Evolutionary conservation across 768 basidiomycete species (phyloP).

Genomic region (Postia placenta): DNA sequence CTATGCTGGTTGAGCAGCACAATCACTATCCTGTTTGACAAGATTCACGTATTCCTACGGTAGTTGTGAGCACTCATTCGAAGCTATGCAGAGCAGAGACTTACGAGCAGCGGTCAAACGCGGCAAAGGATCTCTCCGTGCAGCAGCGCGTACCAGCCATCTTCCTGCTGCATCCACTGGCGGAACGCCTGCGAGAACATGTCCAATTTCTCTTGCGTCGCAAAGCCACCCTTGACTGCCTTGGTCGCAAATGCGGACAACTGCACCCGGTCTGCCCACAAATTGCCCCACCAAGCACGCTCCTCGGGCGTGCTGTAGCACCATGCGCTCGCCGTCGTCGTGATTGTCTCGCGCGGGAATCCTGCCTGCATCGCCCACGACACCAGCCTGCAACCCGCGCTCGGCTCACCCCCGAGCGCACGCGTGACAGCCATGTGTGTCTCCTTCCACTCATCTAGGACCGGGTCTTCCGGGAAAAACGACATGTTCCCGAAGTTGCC

Average conservation of each 20-base stretch:
- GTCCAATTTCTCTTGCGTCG: constrained; percentile 9
- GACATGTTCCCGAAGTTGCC: constrained; percentile 28
- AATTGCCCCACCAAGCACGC: constrained; percentile 30
- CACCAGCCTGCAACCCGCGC: constrained; percentile 32
- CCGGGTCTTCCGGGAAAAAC: constrained; percentile 28
- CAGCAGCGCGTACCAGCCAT: constrained; percentile 13
- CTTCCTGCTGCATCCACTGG: constrained; percentile 13
- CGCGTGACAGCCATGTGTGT: constrained; percentile 28
- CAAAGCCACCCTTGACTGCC: constrained; percentile 20
- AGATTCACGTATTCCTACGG: too few species aligned
- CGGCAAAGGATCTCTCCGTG: constrained; percentile 11
- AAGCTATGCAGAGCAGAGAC: background rate
- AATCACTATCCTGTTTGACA: too few species aligned
- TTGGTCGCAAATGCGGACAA: constrained; percentile 27
- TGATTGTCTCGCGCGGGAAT: constrained; percentile 23
- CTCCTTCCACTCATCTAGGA: constrained; percentile 22
- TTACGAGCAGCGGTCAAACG: background rate
- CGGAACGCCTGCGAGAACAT: constrained; percentile 8
- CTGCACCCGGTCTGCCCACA: constrained; percentile 34
- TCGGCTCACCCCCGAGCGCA: constrained; percentile 32
- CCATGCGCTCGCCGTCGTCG: constrained; percentile 27
- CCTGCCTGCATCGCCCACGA: constrained; percentile 35
- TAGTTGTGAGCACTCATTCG: too few species aligned
- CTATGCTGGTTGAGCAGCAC: too few species aligned
- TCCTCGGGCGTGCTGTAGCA: constrained; percentile 32